Base-by-base conservation (phyloP, 2,329 filamentous ascomycete genomes). In the Lachnellula occidentalis region DNA sequence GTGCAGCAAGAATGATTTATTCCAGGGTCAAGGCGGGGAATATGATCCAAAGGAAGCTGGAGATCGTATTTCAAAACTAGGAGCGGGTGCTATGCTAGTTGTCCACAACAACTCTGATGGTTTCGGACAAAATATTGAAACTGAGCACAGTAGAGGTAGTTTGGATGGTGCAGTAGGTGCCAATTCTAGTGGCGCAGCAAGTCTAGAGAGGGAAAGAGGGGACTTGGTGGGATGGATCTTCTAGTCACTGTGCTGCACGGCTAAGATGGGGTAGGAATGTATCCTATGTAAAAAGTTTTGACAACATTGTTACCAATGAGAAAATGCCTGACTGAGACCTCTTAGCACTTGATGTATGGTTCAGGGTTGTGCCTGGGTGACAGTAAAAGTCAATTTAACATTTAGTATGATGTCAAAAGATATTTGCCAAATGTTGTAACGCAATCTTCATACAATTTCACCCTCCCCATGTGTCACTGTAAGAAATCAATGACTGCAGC, bases 91-190 rank as follows among this genome's bases (percentile, higher is more conserved):
- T 0, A 53, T 64, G 51, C 46, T 67, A 34, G 64, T 67, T 9
- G 42, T 66, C 12, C 65, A 67, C 50, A 67, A 66, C 34, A 67
- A 67, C 42, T 64, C 61, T 53, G 65, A 67, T 58, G 65, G 42
- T 1, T 67, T 67, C 56, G 65, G 65, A 12, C 65, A 67, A 56
- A 67, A 66, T 52, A 64, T 67, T 19, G 65, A 67, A 55, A 63
- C 61, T 1, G 65, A 67, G 51, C 47, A 45, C 3, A 48, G 48
- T 45, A 31, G 8, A 41, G 64, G 64, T 8, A 67, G 65, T 58
- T 50, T 67, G 34, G 65, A 67, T 61, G 65, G 65, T 8, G 64
- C 63, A 19, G 61, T 67, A 46, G 65, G 64, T 1, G 22, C 55
- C 3, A 61, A 53, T 45, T 62, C 60, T 7, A 67, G 65, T 57